phyloP scores from a whole-genome alignment of 2,329 filamentous ascomycete species.

The Colletotrichum sp. region DNA sequence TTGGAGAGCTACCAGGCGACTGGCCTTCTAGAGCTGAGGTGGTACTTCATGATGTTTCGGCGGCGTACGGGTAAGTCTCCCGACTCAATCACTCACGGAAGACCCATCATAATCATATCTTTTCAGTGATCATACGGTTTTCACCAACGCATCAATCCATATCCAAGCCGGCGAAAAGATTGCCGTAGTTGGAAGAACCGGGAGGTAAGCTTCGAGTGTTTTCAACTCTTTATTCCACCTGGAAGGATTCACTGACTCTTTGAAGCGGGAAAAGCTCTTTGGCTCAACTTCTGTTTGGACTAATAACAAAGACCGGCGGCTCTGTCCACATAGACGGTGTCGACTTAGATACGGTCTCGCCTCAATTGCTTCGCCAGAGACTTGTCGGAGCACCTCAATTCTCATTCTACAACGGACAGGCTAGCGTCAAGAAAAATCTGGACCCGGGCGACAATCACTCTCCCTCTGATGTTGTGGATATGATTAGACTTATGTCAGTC shows the following conservation, averaged over 20 bases:
- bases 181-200: neutral
- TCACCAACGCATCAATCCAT: neutral
- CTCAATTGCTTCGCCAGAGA: neutral
- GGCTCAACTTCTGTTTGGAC: neutral
- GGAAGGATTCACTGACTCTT: no score
- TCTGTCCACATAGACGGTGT: neutral
- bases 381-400: neutral
- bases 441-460: neutral
- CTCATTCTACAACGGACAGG: neutral
- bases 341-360: neutral
- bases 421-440: neutral
- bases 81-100: neutral
- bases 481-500: neutral
- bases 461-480: neutral
- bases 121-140: neutral
- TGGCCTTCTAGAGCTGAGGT: neutral
- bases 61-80: neutral
- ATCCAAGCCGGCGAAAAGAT: neutral
- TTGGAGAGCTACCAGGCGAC: neutral
- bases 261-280: neutral
- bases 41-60: neutral
- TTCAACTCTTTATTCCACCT: fast-evolving
- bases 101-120: neutral
- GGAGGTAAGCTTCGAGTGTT: neutral
- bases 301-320: neutral